Evolutionary conservation across 768 basidiomycete species (phyloP).

Genomic region (Mycena polygramma): DNA sequence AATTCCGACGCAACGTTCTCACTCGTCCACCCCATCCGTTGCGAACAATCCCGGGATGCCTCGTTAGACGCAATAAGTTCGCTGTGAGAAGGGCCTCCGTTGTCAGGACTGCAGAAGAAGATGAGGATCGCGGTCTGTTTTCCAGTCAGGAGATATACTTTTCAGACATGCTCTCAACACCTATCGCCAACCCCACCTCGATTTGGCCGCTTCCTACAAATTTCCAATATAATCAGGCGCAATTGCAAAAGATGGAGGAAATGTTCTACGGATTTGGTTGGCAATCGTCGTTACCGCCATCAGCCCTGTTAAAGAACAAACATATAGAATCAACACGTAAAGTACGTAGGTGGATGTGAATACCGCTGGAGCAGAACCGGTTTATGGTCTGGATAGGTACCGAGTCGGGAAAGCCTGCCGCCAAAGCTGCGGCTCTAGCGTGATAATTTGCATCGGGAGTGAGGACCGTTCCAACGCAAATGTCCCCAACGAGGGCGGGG

Average conservation of each 20-base stretch:
- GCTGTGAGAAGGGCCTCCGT: conserved; percentile 70
- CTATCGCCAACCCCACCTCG: conserved; percentile 78
- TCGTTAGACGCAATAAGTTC: conserved; percentile 70
- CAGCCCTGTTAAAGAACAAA: conserved; percentile 54
- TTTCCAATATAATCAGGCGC: too few relatives aligned
- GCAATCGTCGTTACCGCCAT: conserved; percentile 83
- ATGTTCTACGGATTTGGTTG: conserved; percentile 72
- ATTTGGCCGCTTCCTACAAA: too few relatives aligned
- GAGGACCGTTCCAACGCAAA: conserved; percentile 85
- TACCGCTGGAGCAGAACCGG: conserved; percentile 82
- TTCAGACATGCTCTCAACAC: conserved; percentile 89
- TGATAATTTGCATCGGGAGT: conserved; percentile 75
- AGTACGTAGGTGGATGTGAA: not conserved
- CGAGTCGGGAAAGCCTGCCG: conserved; percentile 85
- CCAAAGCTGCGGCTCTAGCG: conserved; percentile 80
- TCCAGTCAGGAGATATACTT: conserved; percentile 58
- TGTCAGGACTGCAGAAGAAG: conserved; percentile 65
- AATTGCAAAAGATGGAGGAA: too few relatives aligned
- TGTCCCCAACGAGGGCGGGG: conserved; percentile 77
- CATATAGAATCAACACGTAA: not conserved
- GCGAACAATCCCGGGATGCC: conserved; percentile 69
- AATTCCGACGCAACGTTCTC: conserved; percentile 88
- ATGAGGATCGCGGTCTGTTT: conserved; percentile 3
- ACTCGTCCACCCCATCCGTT: conserved; percentile 92
- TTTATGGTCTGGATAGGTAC: conserved; percentile 83